phyloP scores from a whole-genome alignment of 2,329 filamentous ascomycete species.

The Didymellaceae sp. region DNA sequence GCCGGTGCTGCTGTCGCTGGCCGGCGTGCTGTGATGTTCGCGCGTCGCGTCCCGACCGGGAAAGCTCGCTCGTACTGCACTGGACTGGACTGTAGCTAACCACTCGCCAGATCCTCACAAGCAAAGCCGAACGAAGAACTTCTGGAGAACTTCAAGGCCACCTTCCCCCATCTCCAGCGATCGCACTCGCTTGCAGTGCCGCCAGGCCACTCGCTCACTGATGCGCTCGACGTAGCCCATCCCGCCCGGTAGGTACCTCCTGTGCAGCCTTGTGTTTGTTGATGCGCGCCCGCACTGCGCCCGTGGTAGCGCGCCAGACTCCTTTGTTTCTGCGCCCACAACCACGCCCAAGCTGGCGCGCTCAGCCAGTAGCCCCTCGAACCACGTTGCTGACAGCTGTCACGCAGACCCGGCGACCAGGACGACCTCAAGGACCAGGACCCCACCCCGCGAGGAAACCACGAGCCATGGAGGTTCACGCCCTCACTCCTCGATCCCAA shows the following conservation, averaged over 20 bases:
- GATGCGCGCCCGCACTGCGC: constrained; percentile 15
- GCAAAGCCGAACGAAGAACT: constrained; percentile 88
- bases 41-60: constrained; percentile 33
- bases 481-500: constrained; percentile 87
- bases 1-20: background rate
- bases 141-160: constrained; percentile 81
- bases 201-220: constrained; percentile 55
- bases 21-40: constrained; percentile 31
- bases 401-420: constrained; percentile 53
- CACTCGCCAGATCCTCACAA: constrained; percentile 67
- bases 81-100: constrained; percentile 35
- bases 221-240: constrained; percentile 56
- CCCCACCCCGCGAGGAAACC: constrained; percentile 78
- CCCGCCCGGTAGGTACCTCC: constrained; percentile 51
- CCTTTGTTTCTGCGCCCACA: constrained; percentile 11
- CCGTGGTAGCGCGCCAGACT: constrained; percentile 1
- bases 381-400: constrained; percentile 17
- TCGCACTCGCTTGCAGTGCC: constrained; percentile 52
- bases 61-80: constrained; percentile 2
- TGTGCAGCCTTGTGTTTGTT: constrained; percentile 2
- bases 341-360: too few species aligned
- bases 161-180: constrained; percentile 73
- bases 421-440: constrained; percentile 75
- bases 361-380: background rate
- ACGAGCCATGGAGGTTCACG: constrained; percentile 86